Evolutionary conservation across 352 stramenopile species (phyloP).

Genomic region (Pythium scleroteichum): DNA sequence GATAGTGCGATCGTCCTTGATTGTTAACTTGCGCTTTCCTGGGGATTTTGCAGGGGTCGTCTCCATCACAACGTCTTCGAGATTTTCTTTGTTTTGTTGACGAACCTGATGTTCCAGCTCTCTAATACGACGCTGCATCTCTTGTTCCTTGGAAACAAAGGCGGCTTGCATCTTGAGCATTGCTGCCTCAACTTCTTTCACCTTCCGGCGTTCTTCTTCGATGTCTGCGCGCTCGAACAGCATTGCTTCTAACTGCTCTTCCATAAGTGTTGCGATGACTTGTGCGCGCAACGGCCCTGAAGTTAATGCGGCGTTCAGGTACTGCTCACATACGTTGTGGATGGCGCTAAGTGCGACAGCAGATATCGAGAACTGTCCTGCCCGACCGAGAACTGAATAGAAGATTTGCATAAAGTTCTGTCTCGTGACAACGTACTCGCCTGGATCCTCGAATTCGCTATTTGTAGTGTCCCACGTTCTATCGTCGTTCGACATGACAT

Average conservation of each 20-base stretch:
- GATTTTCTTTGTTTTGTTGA: slow-evolving; percentile 31
- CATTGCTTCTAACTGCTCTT: slow-evolving; percentile 37
- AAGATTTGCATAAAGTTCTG: slow-evolving; percentile 64
- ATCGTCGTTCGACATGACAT: slow-evolving; percentile 39
- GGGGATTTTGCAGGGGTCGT: slow-evolving; percentile 27
- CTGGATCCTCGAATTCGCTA: slow-evolving; percentile 27
- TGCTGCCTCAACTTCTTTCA: slow-evolving; percentile 51
- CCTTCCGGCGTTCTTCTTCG: slow-evolving; percentile 54
- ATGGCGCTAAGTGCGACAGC: slow-evolving; percentile 72
- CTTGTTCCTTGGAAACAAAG: slow-evolving; percentile 68
- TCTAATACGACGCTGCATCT: slow-evolving; percentile 68
- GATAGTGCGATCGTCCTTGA: slow-evolving; percentile 29
- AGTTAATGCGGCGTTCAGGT: slow-evolving; percentile 56
- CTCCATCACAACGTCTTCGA: slow-evolving; percentile 33
- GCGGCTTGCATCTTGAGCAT: slow-evolving; percentile 57
- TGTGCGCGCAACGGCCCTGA: slow-evolving; percentile 62
- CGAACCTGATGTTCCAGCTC: slow-evolving; percentile 51
- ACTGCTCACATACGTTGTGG: slow-evolving; percentile 77
- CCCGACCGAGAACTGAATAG: slow-evolving; percentile 12
- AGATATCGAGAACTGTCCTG: slow-evolving; percentile 50
- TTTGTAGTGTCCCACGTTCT: slow-evolving; percentile 12
- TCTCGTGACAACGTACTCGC: slow-evolving; percentile 71
- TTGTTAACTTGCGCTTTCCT: slow-evolving; percentile 49
- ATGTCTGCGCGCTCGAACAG: slow-evolving; percentile 43
- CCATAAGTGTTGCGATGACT: slow-evolving; percentile 51